Percentiles rank a stretch among this genome's conserved stretches.
Evolutionary conservation across 345 rosid species (phyloP).

Genomic region (Odontarrhena argentea): DNA sequence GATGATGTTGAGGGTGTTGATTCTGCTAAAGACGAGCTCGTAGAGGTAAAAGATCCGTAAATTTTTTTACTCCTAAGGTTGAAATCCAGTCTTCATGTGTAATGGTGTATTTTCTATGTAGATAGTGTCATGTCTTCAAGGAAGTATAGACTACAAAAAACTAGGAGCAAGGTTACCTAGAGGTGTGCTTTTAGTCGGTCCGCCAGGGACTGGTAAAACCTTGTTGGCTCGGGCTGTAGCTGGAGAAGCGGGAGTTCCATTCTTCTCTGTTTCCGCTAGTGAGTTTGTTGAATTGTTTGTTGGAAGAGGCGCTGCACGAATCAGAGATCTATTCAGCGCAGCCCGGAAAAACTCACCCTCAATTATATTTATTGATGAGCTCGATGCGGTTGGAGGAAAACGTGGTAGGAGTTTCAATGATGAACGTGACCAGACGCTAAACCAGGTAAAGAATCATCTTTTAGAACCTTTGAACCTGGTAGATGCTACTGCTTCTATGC

Average conservation of each 20-base stretch:
- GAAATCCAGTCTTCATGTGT: not conserved
- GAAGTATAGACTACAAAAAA: conserved; percentile 77
- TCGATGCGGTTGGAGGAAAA: conserved; percentile 96
- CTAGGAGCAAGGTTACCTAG: conserved; percentile 89
- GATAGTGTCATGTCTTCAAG: conserved; percentile 97
- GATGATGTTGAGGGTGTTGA: conserved; percentile 98
- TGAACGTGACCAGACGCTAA: conserved; percentile 93
- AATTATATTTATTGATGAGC: conserved; percentile 93
- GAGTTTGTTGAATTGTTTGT: conserved; percentile 97
- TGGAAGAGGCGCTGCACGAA: conserved; percentile 97
- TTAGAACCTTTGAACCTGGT: not conserved
- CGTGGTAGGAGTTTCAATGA: conserved; percentile 98
- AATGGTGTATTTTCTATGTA: conserved; percentile 45
- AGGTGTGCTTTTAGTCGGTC: conserved; percentile 92
- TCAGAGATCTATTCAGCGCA: conserved; percentile 79
- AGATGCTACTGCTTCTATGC: not conserved
- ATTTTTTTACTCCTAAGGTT: not conserved
- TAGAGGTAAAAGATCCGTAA: conserved; percentile 57
- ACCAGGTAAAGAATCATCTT: conserved; percentile 60
- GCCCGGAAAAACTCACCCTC: conserved; percentile 89
- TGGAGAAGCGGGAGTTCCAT: conserved; percentile 96
- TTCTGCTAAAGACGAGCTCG: conserved; percentile 85
- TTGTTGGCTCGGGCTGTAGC: conserved; percentile 95
- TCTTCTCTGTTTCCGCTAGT: conserved; percentile 91
- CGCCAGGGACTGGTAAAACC: conserved; percentile 98